Evolutionary conservation across 139 green algal genomes (phyloP).

Genomic region (Marvania coccoides): DNA sequence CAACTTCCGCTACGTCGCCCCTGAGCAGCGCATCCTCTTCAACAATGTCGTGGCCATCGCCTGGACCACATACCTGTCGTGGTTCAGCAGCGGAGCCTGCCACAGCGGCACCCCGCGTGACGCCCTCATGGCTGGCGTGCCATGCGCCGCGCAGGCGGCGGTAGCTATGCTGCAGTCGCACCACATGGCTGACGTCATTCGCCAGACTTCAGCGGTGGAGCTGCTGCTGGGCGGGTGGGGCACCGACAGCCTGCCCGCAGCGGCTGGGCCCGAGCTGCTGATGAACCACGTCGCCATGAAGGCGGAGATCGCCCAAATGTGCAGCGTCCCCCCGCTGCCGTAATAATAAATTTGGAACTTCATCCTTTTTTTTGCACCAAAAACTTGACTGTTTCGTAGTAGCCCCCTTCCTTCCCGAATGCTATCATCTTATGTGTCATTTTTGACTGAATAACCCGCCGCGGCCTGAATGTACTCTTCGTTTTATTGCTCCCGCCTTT

Average conservation of each 20-base stretch:
- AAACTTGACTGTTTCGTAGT: neutral
- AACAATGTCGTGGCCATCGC: slow-evolving; percentile 57
- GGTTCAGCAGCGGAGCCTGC: neutral
- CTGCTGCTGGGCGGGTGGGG: slow-evolving; percentile 7
- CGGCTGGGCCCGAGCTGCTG: slow-evolving; percentile 14
- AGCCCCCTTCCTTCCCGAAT: neutral
- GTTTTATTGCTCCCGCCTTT: neutral
- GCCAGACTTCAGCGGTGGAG: slow-evolving; percentile 13
- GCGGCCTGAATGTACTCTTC: neutral
- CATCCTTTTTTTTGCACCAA: no score
- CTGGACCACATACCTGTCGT: slow-evolving; percentile 22
- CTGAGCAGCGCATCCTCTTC: slow-evolving; percentile 71
- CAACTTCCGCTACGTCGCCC: slow-evolving; percentile 74
- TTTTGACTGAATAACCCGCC: neutral
- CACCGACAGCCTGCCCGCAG: neutral
- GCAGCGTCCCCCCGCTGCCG: no score
- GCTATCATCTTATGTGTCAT: neutral
- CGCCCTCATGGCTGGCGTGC: neutral
- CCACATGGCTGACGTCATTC: neutral
- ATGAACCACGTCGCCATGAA: slow-evolving; percentile 15
- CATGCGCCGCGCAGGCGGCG: neutral
- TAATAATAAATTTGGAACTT: no score
- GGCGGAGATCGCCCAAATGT: neutral
- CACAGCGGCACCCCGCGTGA: neutral
- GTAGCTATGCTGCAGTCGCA: neutral